phyloP scores from a whole-genome alignment of 805 yeast species.

The Cyberlindnera xylosilytica region DNA sequence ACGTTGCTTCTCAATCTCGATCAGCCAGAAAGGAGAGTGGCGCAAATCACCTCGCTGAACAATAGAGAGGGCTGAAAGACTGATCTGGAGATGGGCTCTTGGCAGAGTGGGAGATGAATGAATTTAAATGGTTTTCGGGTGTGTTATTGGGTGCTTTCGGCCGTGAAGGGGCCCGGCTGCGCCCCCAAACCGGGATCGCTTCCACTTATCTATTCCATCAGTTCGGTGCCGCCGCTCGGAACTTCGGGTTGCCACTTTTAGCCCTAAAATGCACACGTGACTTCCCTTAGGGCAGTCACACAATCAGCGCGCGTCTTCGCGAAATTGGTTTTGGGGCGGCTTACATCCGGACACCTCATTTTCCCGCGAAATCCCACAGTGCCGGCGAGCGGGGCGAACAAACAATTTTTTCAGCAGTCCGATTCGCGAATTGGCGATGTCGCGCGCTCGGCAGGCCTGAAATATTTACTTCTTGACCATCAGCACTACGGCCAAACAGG shows the following conservation, averaged over 20 bases:
- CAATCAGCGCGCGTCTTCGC: not conserved
- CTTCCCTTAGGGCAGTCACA: not conserved
- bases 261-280: no score
- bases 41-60: no score
- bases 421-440: not conserved
- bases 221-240: not conserved
- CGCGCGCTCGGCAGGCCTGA: conserved; percentile 17
- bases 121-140: no score
- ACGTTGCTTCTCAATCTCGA: no score
- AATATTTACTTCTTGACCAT: conserved; percentile 18
- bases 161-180: not conserved
- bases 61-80: no score
- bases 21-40: no score
- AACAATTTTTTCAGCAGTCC: conserved; percentile 17
- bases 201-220: conserved; percentile 8
- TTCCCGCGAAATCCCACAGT: not conserved
- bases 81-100: no score
- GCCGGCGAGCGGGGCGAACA: not conserved
- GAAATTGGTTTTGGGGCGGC: not conserved
- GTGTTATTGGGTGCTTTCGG: no score
- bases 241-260: no score
- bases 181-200: not conserved
- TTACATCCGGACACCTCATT: conserved; percentile 6
- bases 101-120: no score
- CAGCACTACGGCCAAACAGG: conserved; percentile 1